Percentiles rank a stretch among this genome's conserved stretches.
These are phyloP conservation scores for Cercophora scortea DNA, from an alignment of 495 filamentous ascomycete species.

Conservation along the genomic window DNA sequence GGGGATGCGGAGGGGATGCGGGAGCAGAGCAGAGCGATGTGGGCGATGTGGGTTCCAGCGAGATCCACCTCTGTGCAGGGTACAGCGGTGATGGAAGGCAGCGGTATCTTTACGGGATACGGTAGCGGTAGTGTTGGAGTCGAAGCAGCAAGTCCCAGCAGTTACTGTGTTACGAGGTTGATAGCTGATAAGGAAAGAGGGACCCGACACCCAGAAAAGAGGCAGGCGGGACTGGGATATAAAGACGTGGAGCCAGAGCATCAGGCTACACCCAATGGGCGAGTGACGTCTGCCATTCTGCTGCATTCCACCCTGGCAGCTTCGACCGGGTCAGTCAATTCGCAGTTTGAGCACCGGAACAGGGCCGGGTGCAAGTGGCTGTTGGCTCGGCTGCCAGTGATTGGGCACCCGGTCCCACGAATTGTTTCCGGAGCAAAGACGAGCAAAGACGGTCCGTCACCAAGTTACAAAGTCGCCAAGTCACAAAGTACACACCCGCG, in stretches of 20 bases:
- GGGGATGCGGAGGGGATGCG: constrained; percentile 6
- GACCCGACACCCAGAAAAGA: constrained; percentile 18
- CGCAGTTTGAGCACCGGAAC: constrained; percentile 5
- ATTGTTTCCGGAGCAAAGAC: constrained; percentile 27
- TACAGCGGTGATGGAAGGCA: constrained; percentile 6
- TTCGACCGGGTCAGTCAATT: constrained; percentile 3
- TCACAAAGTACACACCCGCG: constrained; percentile 10
- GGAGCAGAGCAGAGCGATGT: constrained; percentile 9
- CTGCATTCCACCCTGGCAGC: constrained; percentile 8
- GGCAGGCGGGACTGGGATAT: constrained; percentile 11
- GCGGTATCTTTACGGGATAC: neutral
- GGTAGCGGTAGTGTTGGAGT: neutral
- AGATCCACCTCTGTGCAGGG: constrained; percentile 22
- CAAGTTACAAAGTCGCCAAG: constrained; percentile 5
- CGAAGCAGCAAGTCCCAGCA: neutral
- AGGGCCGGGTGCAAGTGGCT: constrained; percentile 18
- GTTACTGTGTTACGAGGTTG: neutral
- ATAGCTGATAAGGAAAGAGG: constrained; percentile 12
- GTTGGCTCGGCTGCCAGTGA: constrained; percentile 15
- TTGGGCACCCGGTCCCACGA: constrained; percentile 22
- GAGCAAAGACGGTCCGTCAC: constrained; percentile 8
- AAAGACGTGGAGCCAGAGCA: constrained; percentile 8
- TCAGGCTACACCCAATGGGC: constrained; percentile 8
- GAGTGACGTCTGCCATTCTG: constrained; percentile 19
- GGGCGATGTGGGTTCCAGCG: constrained; percentile 14